These are phyloP conservation scores for Skeletonema menzelii DNA, from an alignment of 108 stramenopile genomes.

Conservation along the genomic window DNA sequence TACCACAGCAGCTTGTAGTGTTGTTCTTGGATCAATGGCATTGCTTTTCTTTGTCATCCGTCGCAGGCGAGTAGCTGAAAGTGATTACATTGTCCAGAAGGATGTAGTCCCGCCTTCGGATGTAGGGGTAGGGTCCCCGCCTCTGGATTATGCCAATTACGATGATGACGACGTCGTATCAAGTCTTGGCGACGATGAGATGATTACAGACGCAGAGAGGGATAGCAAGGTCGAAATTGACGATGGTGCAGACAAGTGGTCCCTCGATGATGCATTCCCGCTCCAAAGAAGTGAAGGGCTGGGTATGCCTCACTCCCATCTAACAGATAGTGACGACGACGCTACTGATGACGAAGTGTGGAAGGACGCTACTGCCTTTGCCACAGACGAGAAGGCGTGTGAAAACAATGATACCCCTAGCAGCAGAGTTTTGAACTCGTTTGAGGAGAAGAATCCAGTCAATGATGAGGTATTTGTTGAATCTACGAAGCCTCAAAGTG, in stretches of 20 bases:
- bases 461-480: background rate
- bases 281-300: constrained; percentile 2
- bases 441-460: background rate
- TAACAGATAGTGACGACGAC: constrained; percentile 16
- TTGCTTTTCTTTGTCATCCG: constrained; percentile 7
- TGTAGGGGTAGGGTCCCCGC: background rate
- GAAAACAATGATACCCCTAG: background rate
- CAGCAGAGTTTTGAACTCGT: background rate
- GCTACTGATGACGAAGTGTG: background rate
- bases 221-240: constrained; percentile 6
- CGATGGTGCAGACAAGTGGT: constrained; percentile 23
- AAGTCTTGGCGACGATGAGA: background rate
- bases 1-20: constrained; percentile 8
- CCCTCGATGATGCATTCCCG: constrained; percentile 22
- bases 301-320: background rate
- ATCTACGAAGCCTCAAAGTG: background rate
- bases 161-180: background rate
- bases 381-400: background rate
- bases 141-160: background rate
- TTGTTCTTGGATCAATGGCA: constrained; percentile 3
- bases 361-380: too few relatives aligned
- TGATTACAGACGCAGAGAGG: background rate
- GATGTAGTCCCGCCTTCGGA: background rate
- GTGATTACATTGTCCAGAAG: constrained; percentile 11
- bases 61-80: constrained; percentile 22